phyloP scores from a whole-genome alignment of 352 stramenopile genomes.

The Pythium sukuiense region DNA sequence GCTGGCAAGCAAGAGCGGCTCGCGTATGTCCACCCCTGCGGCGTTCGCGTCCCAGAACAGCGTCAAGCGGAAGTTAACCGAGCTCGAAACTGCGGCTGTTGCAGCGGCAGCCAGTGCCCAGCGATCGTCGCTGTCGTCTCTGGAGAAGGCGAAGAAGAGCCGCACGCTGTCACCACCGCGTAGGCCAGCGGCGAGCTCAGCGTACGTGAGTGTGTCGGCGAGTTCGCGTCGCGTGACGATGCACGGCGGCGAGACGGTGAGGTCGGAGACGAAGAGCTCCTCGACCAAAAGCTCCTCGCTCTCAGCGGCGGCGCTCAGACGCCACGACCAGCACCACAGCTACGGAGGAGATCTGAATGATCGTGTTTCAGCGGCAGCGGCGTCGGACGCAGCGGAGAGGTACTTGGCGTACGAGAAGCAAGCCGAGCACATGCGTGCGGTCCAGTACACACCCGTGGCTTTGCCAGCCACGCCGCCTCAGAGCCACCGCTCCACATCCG shows the following conservation, averaged over 20 bases:
- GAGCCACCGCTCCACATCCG: constrained; percentile 9
- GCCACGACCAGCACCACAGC: constrained; percentile 17
- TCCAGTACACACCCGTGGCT: neutral
- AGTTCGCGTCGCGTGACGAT: constrained; percentile 11
- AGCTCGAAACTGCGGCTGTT: constrained; percentile 12
- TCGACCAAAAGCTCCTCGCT: constrained; percentile 6
- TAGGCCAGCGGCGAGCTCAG: neutral
- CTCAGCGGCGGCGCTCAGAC: constrained; percentile 22
- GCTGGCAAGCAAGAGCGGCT: constrained; percentile 19
- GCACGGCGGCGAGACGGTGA: constrained; percentile 1
- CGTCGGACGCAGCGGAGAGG: constrained; percentile 16
- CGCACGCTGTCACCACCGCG: constrained; percentile 19
- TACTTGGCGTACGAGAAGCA: constrained; percentile 30
- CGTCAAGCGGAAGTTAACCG: constrained; percentile 35
- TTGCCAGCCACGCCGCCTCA: constrained; percentile 9
- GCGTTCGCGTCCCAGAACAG: constrained; percentile 9
- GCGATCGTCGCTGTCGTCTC: neutral
- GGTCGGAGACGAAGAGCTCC: neutral
- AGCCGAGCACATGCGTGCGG: neutral
- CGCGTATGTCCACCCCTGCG: neutral
- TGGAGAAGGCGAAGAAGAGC: constrained; percentile 23
- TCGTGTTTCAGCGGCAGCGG: constrained; percentile 13
- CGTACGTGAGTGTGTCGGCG: neutral
- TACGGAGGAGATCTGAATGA: neutral
- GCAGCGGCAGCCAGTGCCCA: neutral